A percentile compares a stretch with the other conserved stretches of the same genome.
Evolutionary conservation across 2,329 filamentous ascomycete species (phyloP).

Genomic region (Verticillium nubilum): DNA sequence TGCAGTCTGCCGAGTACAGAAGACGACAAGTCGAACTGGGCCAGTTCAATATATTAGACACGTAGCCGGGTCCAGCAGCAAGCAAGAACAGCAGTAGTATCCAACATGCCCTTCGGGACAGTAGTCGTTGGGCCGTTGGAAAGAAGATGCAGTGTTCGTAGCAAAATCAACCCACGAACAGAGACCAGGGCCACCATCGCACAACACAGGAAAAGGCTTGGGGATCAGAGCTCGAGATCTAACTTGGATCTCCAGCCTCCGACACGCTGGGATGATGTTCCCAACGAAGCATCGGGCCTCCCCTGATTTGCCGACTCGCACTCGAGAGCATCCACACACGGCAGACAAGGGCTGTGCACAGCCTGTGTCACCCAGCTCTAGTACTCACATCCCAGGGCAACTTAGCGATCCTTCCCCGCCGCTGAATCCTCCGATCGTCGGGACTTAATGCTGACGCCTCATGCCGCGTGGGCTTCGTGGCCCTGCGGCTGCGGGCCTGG

Average conservation of each 20-base stretch:
- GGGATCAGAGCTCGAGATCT: neutral
- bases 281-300: neutral
- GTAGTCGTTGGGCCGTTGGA: too few relatives aligned
- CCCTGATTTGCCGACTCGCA: neutral
- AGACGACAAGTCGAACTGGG: too few relatives aligned
- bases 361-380: neutral
- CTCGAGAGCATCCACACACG: neutral
- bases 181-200: too few relatives aligned
- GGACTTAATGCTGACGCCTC: neutral
- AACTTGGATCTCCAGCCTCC: neutral
- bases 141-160: too few relatives aligned
- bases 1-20: too few relatives aligned
- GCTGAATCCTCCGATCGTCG: neutral
- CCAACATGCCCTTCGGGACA: too few relatives aligned
- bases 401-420: neutral
- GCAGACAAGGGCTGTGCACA: neutral
- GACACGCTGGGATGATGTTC: neutral
- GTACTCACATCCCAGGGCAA: neutral
- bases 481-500: neutral
- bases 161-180: too few relatives aligned
- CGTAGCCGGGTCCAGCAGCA: too few relatives aligned
- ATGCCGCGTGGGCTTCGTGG: neutral
- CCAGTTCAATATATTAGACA: too few relatives aligned
- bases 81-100: too few relatives aligned
- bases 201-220: neutral